These are phyloP conservation scores for Drechslera avenae DNA, from an alignment of 2,329 filamentous ascomycete species.

Conservation along the genomic window DNA sequence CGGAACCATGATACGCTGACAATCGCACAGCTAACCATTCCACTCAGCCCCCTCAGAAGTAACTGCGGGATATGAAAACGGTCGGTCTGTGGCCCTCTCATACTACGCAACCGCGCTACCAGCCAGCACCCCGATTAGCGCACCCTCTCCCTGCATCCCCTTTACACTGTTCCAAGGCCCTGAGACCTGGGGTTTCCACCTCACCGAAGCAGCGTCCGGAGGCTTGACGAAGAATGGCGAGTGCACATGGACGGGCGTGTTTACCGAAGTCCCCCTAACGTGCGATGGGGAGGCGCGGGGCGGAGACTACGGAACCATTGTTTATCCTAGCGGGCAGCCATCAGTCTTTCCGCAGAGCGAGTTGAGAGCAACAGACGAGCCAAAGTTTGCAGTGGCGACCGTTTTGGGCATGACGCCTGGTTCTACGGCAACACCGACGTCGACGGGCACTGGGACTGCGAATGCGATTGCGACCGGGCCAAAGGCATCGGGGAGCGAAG, in stretches of 20 bases:
- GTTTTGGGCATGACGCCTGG: neutral
- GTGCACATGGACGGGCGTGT: slow-evolving; percentile 10
- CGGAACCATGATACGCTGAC: neutral
- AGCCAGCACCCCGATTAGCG: slow-evolving; percentile 33
- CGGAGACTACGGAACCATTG: neutral
- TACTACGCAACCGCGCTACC: slow-evolving; percentile 9
- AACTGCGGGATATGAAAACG: neutral
- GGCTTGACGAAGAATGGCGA: slow-evolving; percentile 2
- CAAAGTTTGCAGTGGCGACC: slow-evolving; percentile 12
- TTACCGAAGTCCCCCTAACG: slow-evolving; percentile 7
- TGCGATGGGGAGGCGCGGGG: slow-evolving; percentile 1
- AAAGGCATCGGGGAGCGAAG: neutral
- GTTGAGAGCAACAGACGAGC: neutral
- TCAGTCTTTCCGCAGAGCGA: neutral
- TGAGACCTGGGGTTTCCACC: slow-evolving; percentile 7
- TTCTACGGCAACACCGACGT: neutral
- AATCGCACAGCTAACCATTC: neutral
- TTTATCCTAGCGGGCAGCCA: neutral
- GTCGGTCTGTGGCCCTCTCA: neutral
- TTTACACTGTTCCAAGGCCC: slow-evolving; percentile 12
- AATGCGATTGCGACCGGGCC: neutral
- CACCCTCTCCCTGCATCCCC: neutral
- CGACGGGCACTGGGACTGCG: neutral
- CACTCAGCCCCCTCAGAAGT: neutral
- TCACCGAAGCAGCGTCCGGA: neutral